These are phyloP conservation scores for Trichoderma aggressivum DNA, from an alignment of 2,329 filamentous ascomycete genomes.

Conservation along the genomic window DNA sequence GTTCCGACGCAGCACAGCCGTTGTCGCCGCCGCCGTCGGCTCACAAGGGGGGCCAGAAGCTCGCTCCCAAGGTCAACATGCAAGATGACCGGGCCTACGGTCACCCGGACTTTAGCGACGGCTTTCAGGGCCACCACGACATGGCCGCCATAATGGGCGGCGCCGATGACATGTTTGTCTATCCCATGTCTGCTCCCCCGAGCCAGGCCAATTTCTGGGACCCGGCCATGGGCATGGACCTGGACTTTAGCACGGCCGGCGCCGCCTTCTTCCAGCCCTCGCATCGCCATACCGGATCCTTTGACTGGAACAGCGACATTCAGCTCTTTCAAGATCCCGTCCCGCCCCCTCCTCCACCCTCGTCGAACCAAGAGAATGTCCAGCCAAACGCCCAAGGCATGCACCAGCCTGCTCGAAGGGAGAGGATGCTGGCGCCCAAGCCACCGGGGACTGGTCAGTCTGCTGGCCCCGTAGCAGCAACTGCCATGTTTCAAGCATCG, in stretches of 20 bases:
- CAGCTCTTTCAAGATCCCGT: conserved; percentile 51
- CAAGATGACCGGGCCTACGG: conserved; percentile 56
- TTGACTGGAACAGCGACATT: conserved; percentile 56
- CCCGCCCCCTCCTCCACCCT: conserved; percentile 31
- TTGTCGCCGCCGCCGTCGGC: conserved; percentile 59
- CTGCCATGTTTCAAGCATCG: conserved; percentile 40
- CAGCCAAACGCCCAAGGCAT: conserved; percentile 23
- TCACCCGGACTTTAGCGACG: conserved; percentile 49
- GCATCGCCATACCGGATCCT: conserved; percentile 48
- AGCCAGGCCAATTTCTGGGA: conserved; percentile 58
- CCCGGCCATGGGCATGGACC: conserved; percentile 55
- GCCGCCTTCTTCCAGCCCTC: conserved; percentile 42
- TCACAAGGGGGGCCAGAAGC: conserved; percentile 53
- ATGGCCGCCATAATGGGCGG: conserved; percentile 46
- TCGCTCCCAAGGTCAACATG: conserved; percentile 54
- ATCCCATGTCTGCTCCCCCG: conserved; percentile 57
- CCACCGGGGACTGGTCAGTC: conserved; percentile 35
- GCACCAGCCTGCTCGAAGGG: conserved; percentile 37
- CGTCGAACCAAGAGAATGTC: conserved; percentile 35
- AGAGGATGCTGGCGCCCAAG: conserved; percentile 50
- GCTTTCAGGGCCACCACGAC: conserved; percentile 45
- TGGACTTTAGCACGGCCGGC: conserved; percentile 51
- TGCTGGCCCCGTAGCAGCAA: neutral
- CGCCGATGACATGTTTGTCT: conserved; percentile 55
- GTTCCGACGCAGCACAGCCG: conserved; percentile 44